Evolutionary conservation across 2,329 filamentous ascomycete species (phyloP).

Genomic region (Parafenestella ontariensis): DNA sequence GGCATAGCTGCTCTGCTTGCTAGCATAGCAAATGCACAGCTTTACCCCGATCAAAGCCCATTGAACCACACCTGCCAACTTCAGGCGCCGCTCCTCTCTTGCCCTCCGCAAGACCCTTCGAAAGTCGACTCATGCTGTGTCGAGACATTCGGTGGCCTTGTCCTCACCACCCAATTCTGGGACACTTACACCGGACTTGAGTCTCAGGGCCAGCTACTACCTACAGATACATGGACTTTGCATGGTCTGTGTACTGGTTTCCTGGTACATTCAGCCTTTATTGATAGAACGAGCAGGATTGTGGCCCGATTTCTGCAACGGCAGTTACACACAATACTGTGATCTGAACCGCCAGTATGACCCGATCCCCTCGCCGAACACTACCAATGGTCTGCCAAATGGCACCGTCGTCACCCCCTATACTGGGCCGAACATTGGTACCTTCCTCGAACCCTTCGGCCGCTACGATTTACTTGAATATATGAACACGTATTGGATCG

Average conservation of each 20-base stretch:
- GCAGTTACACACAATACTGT: constrained; percentile 72
- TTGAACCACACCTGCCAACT: constrained; percentile 66
- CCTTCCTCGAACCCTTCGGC: constrained; percentile 65
- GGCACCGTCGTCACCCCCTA: constrained; percentile 64
- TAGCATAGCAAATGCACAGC: constrained; percentile 41
- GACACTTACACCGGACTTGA: constrained; percentile 68
- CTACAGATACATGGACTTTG: constrained; percentile 64
- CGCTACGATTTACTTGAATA: constrained; percentile 67
- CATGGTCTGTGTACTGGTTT: constrained; percentile 61
- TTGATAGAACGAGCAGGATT: too few relatives aligned
- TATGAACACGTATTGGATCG: constrained; percentile 73
- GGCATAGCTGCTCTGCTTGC: constrained; percentile 29
- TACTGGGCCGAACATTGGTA: constrained; percentile 64
- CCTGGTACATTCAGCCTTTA: too few relatives aligned
- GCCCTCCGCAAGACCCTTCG: constrained; percentile 38
- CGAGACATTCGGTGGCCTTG: constrained; percentile 69
- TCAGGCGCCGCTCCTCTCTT: constrained; percentile 43
- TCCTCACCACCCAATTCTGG: constrained; percentile 71
- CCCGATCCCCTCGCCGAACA: constrained; percentile 67
- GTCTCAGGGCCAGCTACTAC: constrained; percentile 63
- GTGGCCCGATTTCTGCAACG: constrained; percentile 55
- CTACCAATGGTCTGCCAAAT: constrained; percentile 63
- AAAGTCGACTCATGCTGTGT: constrained; percentile 67
- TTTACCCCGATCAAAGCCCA: constrained; percentile 57
- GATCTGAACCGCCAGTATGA: constrained; percentile 71